phyloP scores from a whole-genome alignment of 2,329 filamentous ascomycete species.

The Xylariaceae sp. region DNA sequence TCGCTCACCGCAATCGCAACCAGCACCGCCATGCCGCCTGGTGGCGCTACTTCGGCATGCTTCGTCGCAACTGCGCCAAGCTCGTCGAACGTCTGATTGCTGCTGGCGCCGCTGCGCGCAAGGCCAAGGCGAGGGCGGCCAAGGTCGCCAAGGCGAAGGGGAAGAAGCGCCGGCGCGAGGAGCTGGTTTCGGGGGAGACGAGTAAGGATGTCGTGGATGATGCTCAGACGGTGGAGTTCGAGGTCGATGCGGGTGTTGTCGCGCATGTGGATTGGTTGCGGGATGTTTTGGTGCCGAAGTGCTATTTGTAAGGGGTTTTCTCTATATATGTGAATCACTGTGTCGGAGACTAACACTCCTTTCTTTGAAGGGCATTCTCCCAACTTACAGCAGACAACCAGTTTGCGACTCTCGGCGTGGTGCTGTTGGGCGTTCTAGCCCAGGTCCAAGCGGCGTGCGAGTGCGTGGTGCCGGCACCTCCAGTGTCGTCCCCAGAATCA shows the following conservation, averaged over 20 bases:
- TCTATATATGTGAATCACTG: too few relatives aligned
- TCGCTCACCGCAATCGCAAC: conserved; percentile 83
- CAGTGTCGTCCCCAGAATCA: too few relatives aligned
- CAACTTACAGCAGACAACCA: conserved; percentile 67
- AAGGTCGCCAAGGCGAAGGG: conserved; percentile 28
- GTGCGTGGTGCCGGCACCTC: conserved; percentile 19
- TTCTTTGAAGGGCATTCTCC: conserved; percentile 52
- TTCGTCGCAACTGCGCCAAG: conserved; percentile 60
- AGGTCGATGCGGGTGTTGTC: conserved; percentile 9
- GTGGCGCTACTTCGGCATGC: conserved; percentile 68
- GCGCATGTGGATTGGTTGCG: conserved; percentile 37
- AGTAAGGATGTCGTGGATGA: not conserved
- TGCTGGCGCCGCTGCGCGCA: conserved; percentile 14
- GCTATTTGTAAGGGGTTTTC: conserved; percentile 42
- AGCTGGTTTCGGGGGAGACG: conserved; percentile 17
- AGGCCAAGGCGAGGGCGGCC: conserved; percentile 7
- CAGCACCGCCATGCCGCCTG: conserved; percentile 78
- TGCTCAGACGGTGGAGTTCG: conserved; percentile 1
- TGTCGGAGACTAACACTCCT: too few relatives aligned
- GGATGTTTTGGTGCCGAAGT: conserved; percentile 37
- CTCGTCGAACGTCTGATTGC: conserved; percentile 41
- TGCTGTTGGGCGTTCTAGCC: conserved; percentile 61
- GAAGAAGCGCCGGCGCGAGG: conserved; percentile 38
- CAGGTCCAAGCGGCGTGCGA: conserved; percentile 48
- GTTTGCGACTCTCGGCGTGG: conserved; percentile 64